phyloP scores from a whole-genome alignment of 1,139 yeast genomes.

The Torulaspora globosa region DNA sequence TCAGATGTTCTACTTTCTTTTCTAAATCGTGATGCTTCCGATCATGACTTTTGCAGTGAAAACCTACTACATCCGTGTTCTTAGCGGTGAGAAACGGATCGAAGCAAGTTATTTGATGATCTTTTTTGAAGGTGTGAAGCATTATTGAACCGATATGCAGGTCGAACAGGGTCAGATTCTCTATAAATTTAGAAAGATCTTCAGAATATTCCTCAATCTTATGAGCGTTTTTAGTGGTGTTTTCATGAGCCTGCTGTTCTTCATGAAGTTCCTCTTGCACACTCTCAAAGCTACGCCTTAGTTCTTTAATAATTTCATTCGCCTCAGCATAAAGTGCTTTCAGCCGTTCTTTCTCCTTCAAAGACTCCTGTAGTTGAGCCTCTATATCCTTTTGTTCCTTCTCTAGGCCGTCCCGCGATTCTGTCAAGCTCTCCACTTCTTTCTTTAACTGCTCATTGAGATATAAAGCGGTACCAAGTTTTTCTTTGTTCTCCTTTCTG shows the following conservation, averaged over 20 bases:
- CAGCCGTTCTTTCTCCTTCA: background rate
- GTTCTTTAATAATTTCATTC: background rate
- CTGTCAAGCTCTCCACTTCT: background rate
- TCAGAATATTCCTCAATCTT: conserved; percentile 9
- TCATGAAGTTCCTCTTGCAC: conserved; percentile 1
- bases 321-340: background rate
- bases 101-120: conserved; percentile 9
- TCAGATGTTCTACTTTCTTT: conserved; percentile 8
- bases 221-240: conserved; percentile 8
- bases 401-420: background rate
- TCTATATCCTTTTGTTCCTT: background rate
- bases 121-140: conserved; percentile 9
- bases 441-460: conserved; percentile 1
- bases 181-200: conserved; percentile 11
- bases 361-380: background rate
- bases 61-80: conserved; percentile 16
- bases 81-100: conserved; percentile 7
- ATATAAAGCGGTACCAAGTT: background rate
- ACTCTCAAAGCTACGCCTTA: conserved; percentile 2
- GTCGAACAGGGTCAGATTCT: conserved; percentile 15
- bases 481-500: background rate
- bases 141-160: conserved; percentile 16
- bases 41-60: conserved; percentile 11
- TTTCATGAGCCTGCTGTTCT: conserved; percentile 11
- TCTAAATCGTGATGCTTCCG: conserved; percentile 9